Conservation (phyloP, 148 eudicot species). For the Heliosperma pusillum region DNA sequence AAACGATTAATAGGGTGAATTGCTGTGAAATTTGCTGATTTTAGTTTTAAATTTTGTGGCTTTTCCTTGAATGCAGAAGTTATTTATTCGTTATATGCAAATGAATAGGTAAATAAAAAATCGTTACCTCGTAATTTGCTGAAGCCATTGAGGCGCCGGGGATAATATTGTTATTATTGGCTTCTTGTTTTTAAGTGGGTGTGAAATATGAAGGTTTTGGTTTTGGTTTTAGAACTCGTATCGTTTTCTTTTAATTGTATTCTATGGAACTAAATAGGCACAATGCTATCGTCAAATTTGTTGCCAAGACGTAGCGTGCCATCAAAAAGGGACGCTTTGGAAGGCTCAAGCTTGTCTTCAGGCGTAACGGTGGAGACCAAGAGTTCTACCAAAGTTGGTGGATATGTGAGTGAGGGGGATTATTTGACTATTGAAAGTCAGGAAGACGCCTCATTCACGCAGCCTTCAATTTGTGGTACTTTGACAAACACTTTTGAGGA, state of each 20-base stretch:
- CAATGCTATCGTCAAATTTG: constrained; percentile 47
- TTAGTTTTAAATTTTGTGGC: background rate
- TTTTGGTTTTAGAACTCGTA: too few relatives aligned
- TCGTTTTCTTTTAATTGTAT: too few relatives aligned
- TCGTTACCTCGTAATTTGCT: too few relatives aligned
- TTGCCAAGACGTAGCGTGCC: constrained; percentile 63
- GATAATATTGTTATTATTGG: too few relatives aligned
- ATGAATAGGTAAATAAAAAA: too few relatives aligned
- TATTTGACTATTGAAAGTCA: constrained; percentile 33
- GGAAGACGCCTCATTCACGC: constrained; percentile 55
- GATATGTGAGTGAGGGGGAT: constrained; percentile 18
- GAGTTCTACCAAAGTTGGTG: background rate
- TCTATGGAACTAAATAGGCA: constrained; percentile 35
- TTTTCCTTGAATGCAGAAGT: background rate
- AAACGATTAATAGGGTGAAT: background rate
- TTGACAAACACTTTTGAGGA: constrained; percentile 45
- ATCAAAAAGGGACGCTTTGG: constrained; percentile 43
- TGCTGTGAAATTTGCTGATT: background rate
- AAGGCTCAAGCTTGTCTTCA: constrained; percentile 24
- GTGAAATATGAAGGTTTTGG: too few relatives aligned
- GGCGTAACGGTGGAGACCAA: constrained; percentile 31
- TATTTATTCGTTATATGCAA: background rate
- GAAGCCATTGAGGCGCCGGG: too few relatives aligned
- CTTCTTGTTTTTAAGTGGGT: too few relatives aligned
- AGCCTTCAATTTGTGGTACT: constrained; percentile 49